Base-by-base conservation (phyloP, 257 asterid species). In the Henckelia pumila region DNA sequence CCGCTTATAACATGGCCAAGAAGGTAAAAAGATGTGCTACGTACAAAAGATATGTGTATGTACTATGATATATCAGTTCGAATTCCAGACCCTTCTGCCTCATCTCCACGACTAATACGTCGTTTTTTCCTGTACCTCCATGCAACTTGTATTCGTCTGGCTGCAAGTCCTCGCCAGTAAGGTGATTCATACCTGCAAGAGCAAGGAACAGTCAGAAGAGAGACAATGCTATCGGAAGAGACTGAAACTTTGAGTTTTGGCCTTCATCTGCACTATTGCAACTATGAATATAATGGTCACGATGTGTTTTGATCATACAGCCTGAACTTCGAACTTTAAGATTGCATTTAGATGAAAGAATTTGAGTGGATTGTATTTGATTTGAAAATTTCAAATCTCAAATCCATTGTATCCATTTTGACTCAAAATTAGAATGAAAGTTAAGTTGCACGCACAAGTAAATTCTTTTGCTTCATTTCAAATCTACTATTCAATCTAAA, bases 81-180 rank as follows among this genome's bases (percentile, higher is more conserved):
- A 24, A 14, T 53, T 32, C 66, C 32, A 29, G 29, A 73, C 16
- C 49, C 50, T 25, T 24, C 73, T 16, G 78, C 72, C 33, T 80
- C 71, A 57, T 82, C 84, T 2, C 76, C 79, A 1, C 87, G 92
- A 24, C 79, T 68, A 32, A 75, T 73, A 35, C 44, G 44, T 56
- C 96, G 87, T 67, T 84, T 90, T 83, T 85, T 82, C 76, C 89
- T 78, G 63, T 85, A 85, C 64, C 95, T 82, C 95, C 96, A 93
- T 2, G 96, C 97, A n/a, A 84, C 95, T 73, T 91, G 96, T 56
- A 90, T 90, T 32, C 78, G 80, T 59, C 85, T 77, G 1, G 92
- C 95, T 56, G 97, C 95, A 4, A 78, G 81, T 44, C 83, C 84
- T 63, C 92, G 77, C 96, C 95, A 88, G 75, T 93, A 93, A n/a